phyloP scores from a whole-genome alignment of 75 land plant species.

The Selaginella moellendorffii region DNA sequence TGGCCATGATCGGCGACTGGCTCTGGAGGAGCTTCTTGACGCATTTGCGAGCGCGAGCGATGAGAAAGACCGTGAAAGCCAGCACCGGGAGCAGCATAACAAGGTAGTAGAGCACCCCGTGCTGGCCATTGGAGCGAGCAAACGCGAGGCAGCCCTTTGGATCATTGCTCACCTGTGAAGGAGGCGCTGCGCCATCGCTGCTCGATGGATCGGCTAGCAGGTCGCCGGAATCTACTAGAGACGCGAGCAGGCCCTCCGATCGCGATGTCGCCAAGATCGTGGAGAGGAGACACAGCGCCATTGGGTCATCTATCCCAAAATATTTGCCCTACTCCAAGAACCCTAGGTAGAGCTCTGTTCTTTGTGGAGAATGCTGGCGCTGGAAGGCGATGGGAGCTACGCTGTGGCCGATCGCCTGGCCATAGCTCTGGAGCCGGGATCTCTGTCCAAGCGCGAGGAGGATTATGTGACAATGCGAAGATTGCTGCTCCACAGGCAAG shows the following conservation, averaged over 20 bases:
- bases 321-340: background rate
- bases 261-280: too few relatives aligned
- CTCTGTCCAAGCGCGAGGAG: background rate
- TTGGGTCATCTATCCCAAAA: background rate
- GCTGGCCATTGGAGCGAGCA: conserved; percentile 6
- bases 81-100: conserved; percentile 43
- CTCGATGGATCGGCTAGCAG: background rate
- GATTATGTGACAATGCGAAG: conserved; percentile 20
- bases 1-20: conserved; percentile 54
- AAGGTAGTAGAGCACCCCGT: conserved; percentile 24
- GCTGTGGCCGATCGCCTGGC: too few relatives aligned
- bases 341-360: too few relatives aligned
- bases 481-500: conserved; percentile 20
- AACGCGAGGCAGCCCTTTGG: background rate
- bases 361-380: too few relatives aligned
- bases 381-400: too few relatives aligned
- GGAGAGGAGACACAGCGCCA: background rate
- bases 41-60: conserved; percentile 41
- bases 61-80: conserved; percentile 45
- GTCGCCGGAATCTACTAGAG: too few relatives aligned
- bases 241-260: too few relatives aligned
- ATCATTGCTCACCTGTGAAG: background rate
- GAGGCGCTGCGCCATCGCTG: background rate
- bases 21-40: conserved; percentile 41
- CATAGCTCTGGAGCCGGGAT: conserved; percentile 25